phyloP scores from a whole-genome alignment of 1,284 basidiomycete species.

The Apiotrichum veenhuisii region DNA sequence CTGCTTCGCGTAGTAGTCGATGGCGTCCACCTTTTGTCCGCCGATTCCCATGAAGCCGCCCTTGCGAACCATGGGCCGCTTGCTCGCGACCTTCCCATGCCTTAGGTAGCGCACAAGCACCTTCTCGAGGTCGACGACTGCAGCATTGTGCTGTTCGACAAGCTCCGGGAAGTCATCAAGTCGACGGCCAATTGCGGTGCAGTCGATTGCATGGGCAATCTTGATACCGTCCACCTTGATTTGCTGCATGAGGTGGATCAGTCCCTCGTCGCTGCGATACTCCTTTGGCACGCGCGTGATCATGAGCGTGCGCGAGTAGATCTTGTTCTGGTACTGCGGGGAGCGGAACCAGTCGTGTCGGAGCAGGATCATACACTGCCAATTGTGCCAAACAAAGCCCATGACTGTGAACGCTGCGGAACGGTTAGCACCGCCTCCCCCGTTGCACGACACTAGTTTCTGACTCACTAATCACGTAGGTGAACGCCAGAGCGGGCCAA shows the following conservation, averaged over 20 bases:
- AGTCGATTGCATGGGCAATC: slow-evolving; percentile 43
- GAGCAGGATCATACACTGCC: slow-evolving; percentile 61
- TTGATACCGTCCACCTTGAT: slow-evolving; percentile 56
- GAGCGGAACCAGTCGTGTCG: slow-evolving; percentile 49
- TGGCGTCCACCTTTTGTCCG: slow-evolving; percentile 71
- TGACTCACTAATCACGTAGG: slow-evolving; percentile 65
- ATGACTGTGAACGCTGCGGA: slow-evolving; percentile 37
- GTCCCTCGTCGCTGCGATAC: slow-evolving; percentile 69
- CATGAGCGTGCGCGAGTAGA: slow-evolving; percentile 50
- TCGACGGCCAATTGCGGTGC: slow-evolving; percentile 41
- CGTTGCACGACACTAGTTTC: too few relatives aligned
- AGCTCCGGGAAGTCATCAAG: slow-evolving; percentile 49
- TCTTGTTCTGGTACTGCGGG: slow-evolving; percentile 45
- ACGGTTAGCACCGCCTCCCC: slow-evolving; percentile 43
- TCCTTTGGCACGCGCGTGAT: slow-evolving; percentile 69
- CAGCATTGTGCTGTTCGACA: slow-evolving; percentile 71
- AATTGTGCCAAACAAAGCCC: slow-evolving; percentile 61
- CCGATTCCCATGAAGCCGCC: slow-evolving; percentile 72
- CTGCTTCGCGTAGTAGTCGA: slow-evolving; percentile 74
- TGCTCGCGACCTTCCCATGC: slow-evolving; percentile 65
- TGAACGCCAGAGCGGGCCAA: slow-evolving; percentile 69
- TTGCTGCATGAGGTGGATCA: slow-evolving; percentile 65
- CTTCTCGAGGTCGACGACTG: slow-evolving; percentile 76
- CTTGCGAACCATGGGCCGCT: slow-evolving; percentile 67
- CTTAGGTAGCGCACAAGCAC: slow-evolving; percentile 81